A percentile compares a stretch with the other conserved stretches of the same genome.
Conservation (phyloP, 257 asterid species). For the Solanum corneliomulleri region DNA sequence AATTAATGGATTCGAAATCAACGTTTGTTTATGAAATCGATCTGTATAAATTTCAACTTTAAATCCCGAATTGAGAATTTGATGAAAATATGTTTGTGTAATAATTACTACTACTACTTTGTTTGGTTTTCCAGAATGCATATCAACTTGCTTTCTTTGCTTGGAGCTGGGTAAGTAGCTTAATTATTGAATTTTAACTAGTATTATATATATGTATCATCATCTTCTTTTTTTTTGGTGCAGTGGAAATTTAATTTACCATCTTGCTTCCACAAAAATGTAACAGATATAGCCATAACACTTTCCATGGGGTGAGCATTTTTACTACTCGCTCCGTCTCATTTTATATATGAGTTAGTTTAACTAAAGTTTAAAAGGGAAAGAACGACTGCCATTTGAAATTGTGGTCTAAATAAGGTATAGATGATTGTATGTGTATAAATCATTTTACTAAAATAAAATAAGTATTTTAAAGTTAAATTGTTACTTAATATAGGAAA, state of each 20-base stretch:
- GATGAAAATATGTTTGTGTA: neutral
- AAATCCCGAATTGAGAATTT: neutral
- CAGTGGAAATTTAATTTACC: neutral
- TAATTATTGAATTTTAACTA: neutral
- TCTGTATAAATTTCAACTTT: neutral
- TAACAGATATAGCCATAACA: neutral
- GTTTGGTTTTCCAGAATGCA: neutral
- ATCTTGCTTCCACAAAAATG: neutral
- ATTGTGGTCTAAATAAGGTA: no score
- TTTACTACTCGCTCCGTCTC: neutral
- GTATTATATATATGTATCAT: neutral
- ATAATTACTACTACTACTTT: neutral
- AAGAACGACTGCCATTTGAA: no score
- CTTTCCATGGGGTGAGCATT: conserved; percentile 1
- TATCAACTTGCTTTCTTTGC: conserved; percentile 1
- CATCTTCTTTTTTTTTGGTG: neutral
- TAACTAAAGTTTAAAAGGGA: no score
- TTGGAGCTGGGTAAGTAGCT: neutral
- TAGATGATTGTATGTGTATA: no score
- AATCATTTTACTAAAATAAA: no score
- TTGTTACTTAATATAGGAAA: no score
- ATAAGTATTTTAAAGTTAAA: no score
- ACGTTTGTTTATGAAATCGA: neutral
- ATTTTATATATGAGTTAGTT: no score
- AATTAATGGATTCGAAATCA: neutral